Evolutionary conservation across 148 eudicot genomes (phyloP).

Genomic region (Rheum nobile): DNA sequence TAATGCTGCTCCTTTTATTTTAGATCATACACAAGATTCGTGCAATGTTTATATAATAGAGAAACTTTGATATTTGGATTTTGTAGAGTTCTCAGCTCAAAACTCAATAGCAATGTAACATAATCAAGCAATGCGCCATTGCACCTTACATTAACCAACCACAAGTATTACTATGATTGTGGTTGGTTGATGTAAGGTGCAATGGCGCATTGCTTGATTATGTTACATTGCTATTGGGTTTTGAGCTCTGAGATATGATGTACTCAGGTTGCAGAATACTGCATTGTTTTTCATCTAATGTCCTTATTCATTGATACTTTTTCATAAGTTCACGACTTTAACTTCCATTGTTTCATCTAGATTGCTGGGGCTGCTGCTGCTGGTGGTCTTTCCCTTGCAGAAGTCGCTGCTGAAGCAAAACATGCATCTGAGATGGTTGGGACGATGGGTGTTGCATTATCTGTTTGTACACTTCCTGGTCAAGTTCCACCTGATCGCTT

Average conservation of each 20-base stretch:
- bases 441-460: slow-evolving; percentile 96
- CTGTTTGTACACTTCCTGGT: slow-evolving; percentile 95
- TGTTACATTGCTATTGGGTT: background rate
- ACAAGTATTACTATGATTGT: background rate
- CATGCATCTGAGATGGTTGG: slow-evolving; percentile 83
- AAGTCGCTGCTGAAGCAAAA: slow-evolving; percentile 82
- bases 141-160: background rate
- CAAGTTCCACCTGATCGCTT: slow-evolving; percentile 79
- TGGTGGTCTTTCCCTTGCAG: slow-evolving; percentile 65
- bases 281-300: background rate
- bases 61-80: background rate
- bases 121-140: background rate
- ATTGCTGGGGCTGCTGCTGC: slow-evolving; percentile 97
- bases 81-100: background rate
- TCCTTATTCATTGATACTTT: background rate
- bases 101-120: background rate
- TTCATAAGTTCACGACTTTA: background rate
- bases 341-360: slow-evolving; percentile 21
- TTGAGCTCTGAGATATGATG: background rate
- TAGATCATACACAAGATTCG: background rate
- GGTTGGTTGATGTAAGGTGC: background rate
- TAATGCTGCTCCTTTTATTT: background rate
- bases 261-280: background rate
- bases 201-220: background rate
- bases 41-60: background rate